Base-by-base conservation (phyloP, 257 asterid genomes). In the Perilla frutescens region DNA sequence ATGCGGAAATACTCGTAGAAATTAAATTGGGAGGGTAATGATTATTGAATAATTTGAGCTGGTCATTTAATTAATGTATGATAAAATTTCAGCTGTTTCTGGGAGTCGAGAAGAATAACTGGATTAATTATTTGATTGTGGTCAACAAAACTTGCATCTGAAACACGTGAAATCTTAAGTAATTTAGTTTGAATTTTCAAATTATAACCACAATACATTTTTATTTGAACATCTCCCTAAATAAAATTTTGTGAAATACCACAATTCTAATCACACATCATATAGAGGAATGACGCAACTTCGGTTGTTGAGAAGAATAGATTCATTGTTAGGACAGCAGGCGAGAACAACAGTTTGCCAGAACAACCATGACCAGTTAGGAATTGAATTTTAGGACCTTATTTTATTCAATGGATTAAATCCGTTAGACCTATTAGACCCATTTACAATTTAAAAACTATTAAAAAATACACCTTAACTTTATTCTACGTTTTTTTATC, bases 271-370 rank as follows among this genome's bases (percentile, higher is more conserved):
- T 2, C 31, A 36, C 34, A n/a, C 9, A 45, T 45, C 57, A 12
- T 8, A 20, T 20, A 20, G 0, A 26, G 56, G 15, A 34, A 48
- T 7, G 0, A 12, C 13, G 71, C 37, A 41, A 65, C 57, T 32
- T 44, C 47, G 71, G 71, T 31, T 45, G 71, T 47, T 31, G 37
- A 29, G 71, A 47, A 47, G 13, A 47, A 45, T 20, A 20, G 0
- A 20, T 20, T 20, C 1, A 20, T 20, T 20, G 26, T 20, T 20
- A 20, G 1, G 26, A 20, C 26, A 20, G 26, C 26, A 20, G 26
- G 68, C 68, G 39, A 62, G 68, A 62, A 41, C 53, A 62, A 20
- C 58, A n/a, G n/a, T n/a, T n/a, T n/a, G n/a, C n/a, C n/a, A 62
- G 68, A 62, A 41, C 53, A 62, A 20, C 58, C 53, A 62, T 62